A percentile compares a stretch with the other conserved stretches of the same genome.
Conservation (phyloP, 441 rosid genomes). For the Adansonia grandidieri region DNA sequence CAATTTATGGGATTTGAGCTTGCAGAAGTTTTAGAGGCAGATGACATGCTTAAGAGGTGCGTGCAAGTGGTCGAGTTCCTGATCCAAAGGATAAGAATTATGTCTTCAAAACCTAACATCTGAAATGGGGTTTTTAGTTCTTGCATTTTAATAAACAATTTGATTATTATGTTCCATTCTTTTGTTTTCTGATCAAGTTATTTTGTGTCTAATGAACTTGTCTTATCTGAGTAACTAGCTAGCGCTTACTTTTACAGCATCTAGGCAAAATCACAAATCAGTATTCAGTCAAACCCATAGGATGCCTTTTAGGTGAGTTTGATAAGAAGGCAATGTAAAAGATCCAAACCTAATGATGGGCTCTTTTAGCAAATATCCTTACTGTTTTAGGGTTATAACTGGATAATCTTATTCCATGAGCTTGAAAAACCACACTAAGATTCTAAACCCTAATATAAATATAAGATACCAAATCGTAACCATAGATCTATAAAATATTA, state of each 20-base stretch:
- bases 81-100: neutral
- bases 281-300: neutral
- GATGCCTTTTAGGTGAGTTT: neutral
- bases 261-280: neutral
- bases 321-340: too few species aligned
- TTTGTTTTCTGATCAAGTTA: neutral
- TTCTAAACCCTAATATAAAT: too few species aligned
- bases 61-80: neutral
- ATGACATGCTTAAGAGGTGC: slow-evolving; percentile 56
- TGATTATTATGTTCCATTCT: neutral
- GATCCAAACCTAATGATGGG: too few species aligned
- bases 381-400: too few species aligned
- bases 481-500: too few species aligned
- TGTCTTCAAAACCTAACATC: slow-evolving; percentile 1
- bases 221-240: slow-evolving; percentile 3
- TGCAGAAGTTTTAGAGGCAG: slow-evolving; percentile 55
- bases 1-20: slow-evolving; percentile 36
- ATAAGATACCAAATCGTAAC: too few species aligned
- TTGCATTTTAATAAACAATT: neutral
- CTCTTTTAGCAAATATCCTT: too few species aligned
- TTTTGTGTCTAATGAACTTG: slow-evolving; percentile 5
- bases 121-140: neutral
- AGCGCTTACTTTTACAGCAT: neutral
- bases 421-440: too few species aligned
- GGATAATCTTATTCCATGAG: too few species aligned